Percentiles rank a stretch among this genome's conserved stretches.
Evolutionary conservation across 805 yeast genomes (phyloP).

Genomic region (Cyberlindnera xishuangbannaensis): DNA sequence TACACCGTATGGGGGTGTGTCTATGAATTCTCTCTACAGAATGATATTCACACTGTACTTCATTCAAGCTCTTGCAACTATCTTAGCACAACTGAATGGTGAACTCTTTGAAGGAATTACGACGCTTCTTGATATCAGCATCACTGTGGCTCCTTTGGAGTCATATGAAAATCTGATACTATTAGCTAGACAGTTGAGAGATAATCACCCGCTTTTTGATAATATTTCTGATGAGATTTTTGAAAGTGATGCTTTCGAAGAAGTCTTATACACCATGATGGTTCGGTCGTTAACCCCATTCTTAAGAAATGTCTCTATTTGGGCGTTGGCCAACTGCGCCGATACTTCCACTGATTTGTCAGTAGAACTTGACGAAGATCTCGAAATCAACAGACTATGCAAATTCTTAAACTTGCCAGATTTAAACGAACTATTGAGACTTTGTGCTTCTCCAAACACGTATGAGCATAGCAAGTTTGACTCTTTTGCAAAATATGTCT

Average conservation of each 20-base stretch:
- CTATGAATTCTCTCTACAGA: constrained; percentile 41
- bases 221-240: constrained; percentile 24
- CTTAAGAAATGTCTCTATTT: constrained; percentile 55
- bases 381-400: constrained; percentile 54
- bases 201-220: constrained; percentile 24
- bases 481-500: constrained; percentile 15
- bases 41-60: constrained; percentile 47
- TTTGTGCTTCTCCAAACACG: constrained; percentile 10
- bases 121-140: constrained; percentile 32
- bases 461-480: constrained; percentile 24
- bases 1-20: constrained; percentile 41
- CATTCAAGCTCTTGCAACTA: constrained; percentile 36
- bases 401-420: constrained; percentile 42
- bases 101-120: constrained; percentile 25
- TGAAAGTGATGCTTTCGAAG: constrained; percentile 27
- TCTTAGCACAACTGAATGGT: constrained; percentile 22
- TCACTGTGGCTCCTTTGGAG: constrained; percentile 9
- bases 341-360: constrained; percentile 30
- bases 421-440: constrained; percentile 22
- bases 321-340: constrained; percentile 48
- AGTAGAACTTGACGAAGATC: constrained; percentile 19
- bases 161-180: constrained; percentile 5
- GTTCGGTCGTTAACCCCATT: constrained; percentile 58
- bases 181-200: constrained; percentile 17
- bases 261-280: constrained; percentile 46